Evolutionary conservation across 805 yeast genomes (phyloP), one percentile per base, ranked within the genome.

Genomic region (Kodamaea restingae): DNA sequence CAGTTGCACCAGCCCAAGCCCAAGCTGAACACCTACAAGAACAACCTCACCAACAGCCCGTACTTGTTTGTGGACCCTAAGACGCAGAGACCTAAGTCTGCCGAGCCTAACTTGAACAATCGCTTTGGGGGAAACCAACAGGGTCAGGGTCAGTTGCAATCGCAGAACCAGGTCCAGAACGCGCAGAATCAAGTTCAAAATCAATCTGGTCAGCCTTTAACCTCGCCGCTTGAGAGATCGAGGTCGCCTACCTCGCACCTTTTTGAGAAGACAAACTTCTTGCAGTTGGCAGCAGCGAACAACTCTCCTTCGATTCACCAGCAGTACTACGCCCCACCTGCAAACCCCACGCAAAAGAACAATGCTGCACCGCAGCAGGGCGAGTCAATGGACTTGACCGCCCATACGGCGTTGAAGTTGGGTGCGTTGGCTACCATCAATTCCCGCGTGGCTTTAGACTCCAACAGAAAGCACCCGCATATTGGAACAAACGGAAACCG

Each of bases 401-500:
- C 64, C n/a, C 64, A 61, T 41, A 58, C 63, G 11, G 74, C 76
- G n/a, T 60, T 75, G 58, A 81, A 81, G 52, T 61, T 81, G 46
- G 83, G 84, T 4, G 87, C 87, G 0, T 66, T 81, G 40, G 75
- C 81, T 18, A 80, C 87, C 2, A 80, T 80, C 44, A 77, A 77
- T 56, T 70, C 75, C 6, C 58, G 85, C 15, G 78, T 69, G 28
- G 73, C 71, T 1, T 58, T 69, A 44, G 74, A 69, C 48, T 63
- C 67, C 12, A 63, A 56, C 46, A 61, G 67, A 44, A 67, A 65
- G 46, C 49, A 47, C 28, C 46, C 41, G 4, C 44, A 44, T 24
- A 46, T 27, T 39, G 44, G 32, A 48, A 43, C 26, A 46, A 42
- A 31, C 44, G 36, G 38, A 45, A 44, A 42, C 43, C 45, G 32